Conservation (phyloP, 1,284 basidiomycete species). For the Marasmius sp. region DNA sequence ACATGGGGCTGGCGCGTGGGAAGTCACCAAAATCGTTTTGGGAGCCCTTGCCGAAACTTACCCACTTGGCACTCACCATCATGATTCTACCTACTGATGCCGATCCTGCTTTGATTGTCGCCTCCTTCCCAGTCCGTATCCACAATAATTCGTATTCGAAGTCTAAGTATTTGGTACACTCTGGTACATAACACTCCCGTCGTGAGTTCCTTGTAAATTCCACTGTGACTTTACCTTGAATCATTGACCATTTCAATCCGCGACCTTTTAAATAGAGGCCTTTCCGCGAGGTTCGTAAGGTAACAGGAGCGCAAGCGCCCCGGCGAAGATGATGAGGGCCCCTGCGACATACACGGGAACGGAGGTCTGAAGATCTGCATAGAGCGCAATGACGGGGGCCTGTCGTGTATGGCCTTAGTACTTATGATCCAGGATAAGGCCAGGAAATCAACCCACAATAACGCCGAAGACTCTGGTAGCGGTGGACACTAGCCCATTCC, state of each 20-base stretch:
- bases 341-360: constrained; percentile 75
- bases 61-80: too few species aligned
- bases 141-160: too few species aligned
- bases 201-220: too few species aligned
- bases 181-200: too few species aligned
- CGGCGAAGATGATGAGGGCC: constrained; percentile 61
- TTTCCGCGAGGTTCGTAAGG: constrained; percentile 73
- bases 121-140: too few species aligned
- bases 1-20: background rate
- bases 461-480: constrained; percentile 66
- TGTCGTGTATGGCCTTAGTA: constrained; percentile 16
- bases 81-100: too few species aligned
- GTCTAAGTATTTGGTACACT: too few species aligned
- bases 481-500: constrained; percentile 64
- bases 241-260: background rate
- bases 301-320: constrained; percentile 59
- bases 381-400: constrained; percentile 69
- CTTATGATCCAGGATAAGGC: background rate
- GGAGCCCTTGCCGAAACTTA: too few species aligned
- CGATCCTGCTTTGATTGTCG: too few species aligned
- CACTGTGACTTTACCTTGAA: background rate
- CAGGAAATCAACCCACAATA: constrained; percentile 38
- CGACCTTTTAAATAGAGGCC: constrained; percentile 48
- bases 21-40: background rate
- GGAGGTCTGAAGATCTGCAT: constrained; percentile 56